Evolutionary conservation across 768 basidiomycete species (phyloP).

Genomic region (Suillus placidus): DNA sequence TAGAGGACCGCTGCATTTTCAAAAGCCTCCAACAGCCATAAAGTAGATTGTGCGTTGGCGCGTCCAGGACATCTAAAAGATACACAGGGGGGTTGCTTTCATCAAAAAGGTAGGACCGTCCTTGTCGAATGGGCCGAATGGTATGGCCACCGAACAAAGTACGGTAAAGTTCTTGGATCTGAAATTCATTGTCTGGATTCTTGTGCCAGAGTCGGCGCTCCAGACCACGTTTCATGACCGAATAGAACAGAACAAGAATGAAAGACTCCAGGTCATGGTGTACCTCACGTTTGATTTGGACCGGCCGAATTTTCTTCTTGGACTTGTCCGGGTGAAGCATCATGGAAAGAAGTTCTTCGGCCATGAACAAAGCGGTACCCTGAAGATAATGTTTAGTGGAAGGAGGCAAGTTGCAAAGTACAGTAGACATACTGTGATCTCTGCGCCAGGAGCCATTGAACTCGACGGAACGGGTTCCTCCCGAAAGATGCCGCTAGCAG

Average conservation of each 20-base stretch:
- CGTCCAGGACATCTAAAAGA: not conserved
- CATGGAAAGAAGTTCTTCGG: not conserved
- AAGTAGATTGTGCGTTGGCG: not conserved
- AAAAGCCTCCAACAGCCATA: not conserved
- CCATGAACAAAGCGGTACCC: not conserved
- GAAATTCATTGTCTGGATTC: no score
- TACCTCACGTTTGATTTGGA: not conserved
- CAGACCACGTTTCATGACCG: no score
- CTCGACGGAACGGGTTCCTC: not conserved
- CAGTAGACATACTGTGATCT: not conserved
- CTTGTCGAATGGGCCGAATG: not conserved
- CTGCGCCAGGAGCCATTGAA: not conserved
- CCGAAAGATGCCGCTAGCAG: no score
- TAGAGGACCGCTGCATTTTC: not conserved
- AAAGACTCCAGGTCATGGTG: no score
- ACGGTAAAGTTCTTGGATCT: no score
- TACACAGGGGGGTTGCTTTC: not conserved
- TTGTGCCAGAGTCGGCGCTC: no score
- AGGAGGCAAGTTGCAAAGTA: not conserved
- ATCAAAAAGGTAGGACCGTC: not conserved
- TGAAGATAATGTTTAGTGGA: not conserved
- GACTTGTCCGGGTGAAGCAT: not conserved
- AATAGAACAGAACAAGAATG: no score
- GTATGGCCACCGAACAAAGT: not conserved
- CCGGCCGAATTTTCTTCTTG: not conserved